Evolutionary conservation across 805 yeast species (phyloP), one percentile per base, ranked within the genome.

Genomic region (Wickerhamiella allomyrinae): DNA sequence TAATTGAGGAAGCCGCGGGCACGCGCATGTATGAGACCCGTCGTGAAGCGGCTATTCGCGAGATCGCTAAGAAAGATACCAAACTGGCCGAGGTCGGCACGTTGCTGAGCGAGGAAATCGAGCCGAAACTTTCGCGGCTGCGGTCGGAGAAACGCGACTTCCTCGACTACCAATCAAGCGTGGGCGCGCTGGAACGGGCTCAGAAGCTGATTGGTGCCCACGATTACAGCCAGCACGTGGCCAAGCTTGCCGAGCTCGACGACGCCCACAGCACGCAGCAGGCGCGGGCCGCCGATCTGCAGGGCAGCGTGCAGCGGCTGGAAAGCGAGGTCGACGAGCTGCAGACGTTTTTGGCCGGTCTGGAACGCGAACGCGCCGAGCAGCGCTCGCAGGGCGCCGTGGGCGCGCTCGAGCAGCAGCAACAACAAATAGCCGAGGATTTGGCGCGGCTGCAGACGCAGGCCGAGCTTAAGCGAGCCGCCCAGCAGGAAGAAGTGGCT

Each of bases 1-100:
- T 91, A 51, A 85, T 91, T 42, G 98, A 91, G 61, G 99, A 91
- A 62, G 98, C 98, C 0, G 95, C 98, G 0, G 98, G 99, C 5
- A 91, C 98, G 0, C 76, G 89, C 49, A 83, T 89, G 70, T 91
- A 84, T 56, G 97, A 91, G 59, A 94, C 86, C 47, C 74, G 95
- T 49, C 77, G 89, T 53, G 94, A 82, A 45, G 83, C 82, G 57
- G 95, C 97, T 0, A 80, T 84, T 53, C 78, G 82, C 56, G 84
- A 95, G 2, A 85, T 91, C 85, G 72, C 78, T 1, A 87, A 86
- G 61, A 89, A 89, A 55, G 95, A 91, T 52, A 71, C 80, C 13
- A 87, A 87, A 54, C 68, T 91, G 40, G 73, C 69, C 27, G 94
- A 84, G 56, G 87, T 86, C 41, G 70, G 81, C 50, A 69, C 71